Evolutionary conservation across 345 rosid genomes (phyloP).

Genomic region (Erucastrum elatum): DNA sequence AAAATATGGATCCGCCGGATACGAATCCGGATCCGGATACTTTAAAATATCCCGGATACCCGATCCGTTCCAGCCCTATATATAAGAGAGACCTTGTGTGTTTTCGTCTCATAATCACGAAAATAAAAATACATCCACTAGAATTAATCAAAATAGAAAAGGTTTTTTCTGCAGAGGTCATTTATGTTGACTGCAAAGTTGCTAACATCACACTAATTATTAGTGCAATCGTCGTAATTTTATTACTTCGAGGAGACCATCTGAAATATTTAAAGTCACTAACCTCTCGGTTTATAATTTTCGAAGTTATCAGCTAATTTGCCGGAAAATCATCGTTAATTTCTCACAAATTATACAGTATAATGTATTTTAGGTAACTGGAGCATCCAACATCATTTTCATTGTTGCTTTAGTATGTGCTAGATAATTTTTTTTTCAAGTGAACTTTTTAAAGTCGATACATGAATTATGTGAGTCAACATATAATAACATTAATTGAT

Average conservation of each 20-base stretch:
- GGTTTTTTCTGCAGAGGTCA: too few relatives aligned
- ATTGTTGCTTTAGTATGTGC: background rate
- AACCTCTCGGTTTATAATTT: background rate
- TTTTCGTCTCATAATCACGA: too few relatives aligned
- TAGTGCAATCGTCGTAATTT: background rate
- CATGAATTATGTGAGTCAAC: background rate
- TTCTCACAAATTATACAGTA: background rate
- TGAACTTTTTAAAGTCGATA: background rate
- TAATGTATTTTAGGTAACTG: background rate
- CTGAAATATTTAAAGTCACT: background rate
- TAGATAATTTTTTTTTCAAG: background rate
- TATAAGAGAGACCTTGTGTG: too few relatives aligned
- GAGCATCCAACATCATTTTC: background rate
- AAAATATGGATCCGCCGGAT: too few relatives aligned
- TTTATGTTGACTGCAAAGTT: background rate
- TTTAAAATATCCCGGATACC: too few relatives aligned
- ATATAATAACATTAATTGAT: background rate
- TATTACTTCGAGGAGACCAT: background rate
- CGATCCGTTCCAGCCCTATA: too few relatives aligned
- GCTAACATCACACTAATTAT: background rate
- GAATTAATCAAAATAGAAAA: too few relatives aligned
- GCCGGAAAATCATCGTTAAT: background rate
- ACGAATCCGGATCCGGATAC: too few relatives aligned
- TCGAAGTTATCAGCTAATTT: background rate
- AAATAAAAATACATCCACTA: too few relatives aligned